phyloP scores from a whole-genome alignment of 2,329 filamentous ascomycete species.

The Sarocladiaceae sp. region DNA sequence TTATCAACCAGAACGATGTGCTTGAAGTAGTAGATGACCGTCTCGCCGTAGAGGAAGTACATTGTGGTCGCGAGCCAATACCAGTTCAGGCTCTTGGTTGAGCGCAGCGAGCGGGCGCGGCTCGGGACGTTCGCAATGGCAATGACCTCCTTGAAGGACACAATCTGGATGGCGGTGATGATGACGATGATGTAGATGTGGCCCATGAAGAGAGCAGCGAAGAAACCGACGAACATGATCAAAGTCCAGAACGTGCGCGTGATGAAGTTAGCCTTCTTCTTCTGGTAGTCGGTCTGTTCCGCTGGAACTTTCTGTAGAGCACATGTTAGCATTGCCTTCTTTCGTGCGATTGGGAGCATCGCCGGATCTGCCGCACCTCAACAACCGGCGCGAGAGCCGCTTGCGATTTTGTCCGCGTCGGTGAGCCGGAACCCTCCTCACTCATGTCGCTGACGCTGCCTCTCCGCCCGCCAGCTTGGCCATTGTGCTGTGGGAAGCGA shows the following conservation, averaged over 20 bases:
- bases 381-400: constrained; percentile 28
- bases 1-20: constrained; percentile 95
- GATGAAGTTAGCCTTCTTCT: constrained; percentile 98
- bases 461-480: constrained; percentile 55
- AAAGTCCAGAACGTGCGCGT: constrained; percentile 97
- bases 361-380: constrained; percentile 25
- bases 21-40: constrained; percentile 99
- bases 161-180: constrained; percentile 89
- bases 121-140: constrained; percentile 94
- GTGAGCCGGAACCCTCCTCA: constrained; percentile 43
- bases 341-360: not conserved
- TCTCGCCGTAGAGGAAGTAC: constrained; percentile 99
- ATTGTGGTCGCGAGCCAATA: constrained; percentile 98
- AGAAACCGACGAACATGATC: constrained; percentile 94
- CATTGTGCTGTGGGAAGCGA: constrained; percentile 48
- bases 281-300: constrained; percentile 70
- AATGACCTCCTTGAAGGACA: constrained; percentile 99
- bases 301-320: constrained; percentile 35
- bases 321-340: not conserved
- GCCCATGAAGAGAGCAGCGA: constrained; percentile 86
- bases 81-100: constrained; percentile 97
- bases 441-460: constrained; percentile 69
- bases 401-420: constrained; percentile 23
- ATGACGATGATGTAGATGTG: constrained; percentile 96
- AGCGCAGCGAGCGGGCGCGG: constrained; percentile 81